Evolutionary conservation across 2,329 filamentous ascomycete species (phyloP).

Genomic region (Colletotrichum agaves): DNA sequence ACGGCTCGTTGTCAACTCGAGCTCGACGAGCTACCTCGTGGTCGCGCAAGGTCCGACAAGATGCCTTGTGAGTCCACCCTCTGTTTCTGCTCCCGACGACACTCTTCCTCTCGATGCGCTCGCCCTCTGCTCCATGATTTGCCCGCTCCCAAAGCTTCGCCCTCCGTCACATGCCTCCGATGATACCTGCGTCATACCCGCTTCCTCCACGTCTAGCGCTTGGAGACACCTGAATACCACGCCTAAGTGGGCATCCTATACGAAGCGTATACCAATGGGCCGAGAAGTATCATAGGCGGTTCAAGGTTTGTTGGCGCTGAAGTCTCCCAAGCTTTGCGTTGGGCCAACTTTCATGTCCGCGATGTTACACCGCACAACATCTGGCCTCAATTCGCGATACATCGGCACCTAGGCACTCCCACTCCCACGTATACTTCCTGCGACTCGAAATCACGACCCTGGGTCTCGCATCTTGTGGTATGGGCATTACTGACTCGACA

Average conservation of each 20-base stretch:
- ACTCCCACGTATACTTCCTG: neutral
- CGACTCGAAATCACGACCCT: neutral
- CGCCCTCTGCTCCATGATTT: conserved; percentile 14
- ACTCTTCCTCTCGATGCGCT: conserved; percentile 19
- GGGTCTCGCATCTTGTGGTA: neutral
- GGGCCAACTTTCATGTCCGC: neutral
- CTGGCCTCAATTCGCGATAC: conserved; percentile 3
- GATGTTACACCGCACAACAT: conserved; percentile 13
- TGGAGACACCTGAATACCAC: conserved; percentile 2
- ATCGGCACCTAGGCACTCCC: neutral
- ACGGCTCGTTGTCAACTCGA: conserved; percentile 33
- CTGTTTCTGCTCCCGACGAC: neutral
- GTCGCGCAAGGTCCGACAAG: conserved; percentile 38
- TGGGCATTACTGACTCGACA: conserved; percentile 21
- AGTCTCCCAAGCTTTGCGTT: neutral
- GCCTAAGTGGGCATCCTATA: conserved; percentile 1
- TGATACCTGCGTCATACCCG: conserved; percentile 35
- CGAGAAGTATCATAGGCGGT: neutral
- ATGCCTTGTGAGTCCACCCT: conserved; percentile 41
- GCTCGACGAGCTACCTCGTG: conserved; percentile 31
- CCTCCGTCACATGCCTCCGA: conserved; percentile 33
- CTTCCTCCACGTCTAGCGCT: conserved; percentile 13
- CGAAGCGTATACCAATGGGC: neutral
- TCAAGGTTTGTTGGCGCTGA: neutral
- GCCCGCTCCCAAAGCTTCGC: conserved; percentile 6